A percentile compares a stretch with the other conserved stretches of the same genome.
Conservation (phyloP, 2,329 filamentous ascomycete species). For the Fusarium chlamydosporum region DNA sequence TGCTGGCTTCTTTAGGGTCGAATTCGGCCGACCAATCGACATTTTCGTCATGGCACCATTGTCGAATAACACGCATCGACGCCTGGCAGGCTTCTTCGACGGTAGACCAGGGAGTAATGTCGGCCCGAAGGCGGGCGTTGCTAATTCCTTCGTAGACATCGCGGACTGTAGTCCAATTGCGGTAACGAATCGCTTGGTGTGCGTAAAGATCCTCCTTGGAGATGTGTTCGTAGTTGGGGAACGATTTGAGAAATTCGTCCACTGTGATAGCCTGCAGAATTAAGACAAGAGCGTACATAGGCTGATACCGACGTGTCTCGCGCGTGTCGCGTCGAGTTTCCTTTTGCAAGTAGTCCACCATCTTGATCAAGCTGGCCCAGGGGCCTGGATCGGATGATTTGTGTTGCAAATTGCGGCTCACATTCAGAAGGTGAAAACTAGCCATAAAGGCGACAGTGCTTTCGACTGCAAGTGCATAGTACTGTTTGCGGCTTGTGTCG, state of each 20-base stretch:
- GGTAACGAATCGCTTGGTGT: slow-evolving; percentile 49
- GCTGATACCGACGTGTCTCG: slow-evolving; percentile 50
- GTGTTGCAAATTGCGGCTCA: slow-evolving; percentile 60
- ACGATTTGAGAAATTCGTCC: slow-evolving; percentile 62
- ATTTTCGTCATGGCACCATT: slow-evolving; percentile 61
- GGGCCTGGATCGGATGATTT: slow-evolving; percentile 58
- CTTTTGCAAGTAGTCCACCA: slow-evolving; percentile 59
- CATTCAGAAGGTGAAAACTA: slow-evolving; percentile 65
- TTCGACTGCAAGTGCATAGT: slow-evolving; percentile 62
- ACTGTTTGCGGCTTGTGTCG: slow-evolving; percentile 58
- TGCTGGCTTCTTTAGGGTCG: slow-evolving; percentile 46
- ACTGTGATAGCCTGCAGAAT: slow-evolving; percentile 62
- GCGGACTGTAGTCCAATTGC: slow-evolving; percentile 51
- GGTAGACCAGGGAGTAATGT: slow-evolving; percentile 59
- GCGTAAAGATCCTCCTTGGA: slow-evolving; percentile 44
- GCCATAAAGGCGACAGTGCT: slow-evolving; percentile 68
- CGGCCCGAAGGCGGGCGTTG: slow-evolving; percentile 51
- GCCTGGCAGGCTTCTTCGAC: slow-evolving; percentile 61
- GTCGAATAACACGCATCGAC: slow-evolving; percentile 58
- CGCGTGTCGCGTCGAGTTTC: slow-evolving; percentile 56
- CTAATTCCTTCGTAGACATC: slow-evolving; percentile 54
- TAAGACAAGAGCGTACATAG: slow-evolving; percentile 60
- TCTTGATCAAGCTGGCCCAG: slow-evolving; percentile 63
- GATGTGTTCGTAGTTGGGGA: slow-evolving; percentile 47
- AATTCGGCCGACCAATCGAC: slow-evolving; percentile 63